These are phyloP conservation scores for Thinopyrum elongatum DNA, from an alignment of 176 grass and related monocot species.

Conservation along the genomic window DNA sequence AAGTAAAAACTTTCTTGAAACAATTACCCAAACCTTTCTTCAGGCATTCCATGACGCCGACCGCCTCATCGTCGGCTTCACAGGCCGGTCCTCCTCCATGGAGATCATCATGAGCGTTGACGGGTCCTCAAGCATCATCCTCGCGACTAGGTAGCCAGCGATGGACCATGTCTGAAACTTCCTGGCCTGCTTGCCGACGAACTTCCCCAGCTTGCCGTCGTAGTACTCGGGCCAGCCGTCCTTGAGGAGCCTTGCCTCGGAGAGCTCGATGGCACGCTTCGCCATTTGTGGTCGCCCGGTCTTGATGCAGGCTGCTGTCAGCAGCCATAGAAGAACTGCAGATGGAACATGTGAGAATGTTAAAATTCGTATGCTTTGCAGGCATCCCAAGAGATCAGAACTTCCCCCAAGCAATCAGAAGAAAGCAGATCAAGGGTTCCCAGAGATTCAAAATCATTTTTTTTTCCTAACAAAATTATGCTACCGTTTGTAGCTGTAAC, in stretches of 20 bases:
- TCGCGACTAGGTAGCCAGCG: constrained; percentile 78
- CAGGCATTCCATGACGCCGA: constrained; percentile 77
- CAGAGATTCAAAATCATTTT: background rate
- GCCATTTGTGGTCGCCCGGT: constrained; percentile 88
- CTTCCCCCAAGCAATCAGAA: background rate
- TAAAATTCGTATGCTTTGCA: background rate
- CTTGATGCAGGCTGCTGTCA: constrained; percentile 94
- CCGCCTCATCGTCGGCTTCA: constrained; percentile 63
- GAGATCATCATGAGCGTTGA: constrained; percentile 85
- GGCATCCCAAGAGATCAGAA: background rate
- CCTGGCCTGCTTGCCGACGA: constrained; percentile 85
- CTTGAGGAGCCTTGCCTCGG: constrained; percentile 70
- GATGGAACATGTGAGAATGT: background rate
- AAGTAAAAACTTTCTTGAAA: background rate
- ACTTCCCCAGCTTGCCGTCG: constrained; percentile 76
- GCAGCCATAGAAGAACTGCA: constrained; percentile 93
- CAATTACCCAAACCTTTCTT: constrained; percentile 22
- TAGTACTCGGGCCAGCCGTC: constrained; percentile 94
- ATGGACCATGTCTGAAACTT: constrained; percentile 97
- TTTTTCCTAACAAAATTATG: background rate
- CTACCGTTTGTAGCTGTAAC: background rate
- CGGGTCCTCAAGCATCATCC: constrained; percentile 96
- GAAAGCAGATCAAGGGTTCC: background rate
- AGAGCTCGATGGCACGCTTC: constrained; percentile 73
- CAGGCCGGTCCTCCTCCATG: constrained; percentile 84